phyloP scores from a whole-genome alignment of 1,284 basidiomycete genomes.

The Ganoderma leucocontextum region DNA sequence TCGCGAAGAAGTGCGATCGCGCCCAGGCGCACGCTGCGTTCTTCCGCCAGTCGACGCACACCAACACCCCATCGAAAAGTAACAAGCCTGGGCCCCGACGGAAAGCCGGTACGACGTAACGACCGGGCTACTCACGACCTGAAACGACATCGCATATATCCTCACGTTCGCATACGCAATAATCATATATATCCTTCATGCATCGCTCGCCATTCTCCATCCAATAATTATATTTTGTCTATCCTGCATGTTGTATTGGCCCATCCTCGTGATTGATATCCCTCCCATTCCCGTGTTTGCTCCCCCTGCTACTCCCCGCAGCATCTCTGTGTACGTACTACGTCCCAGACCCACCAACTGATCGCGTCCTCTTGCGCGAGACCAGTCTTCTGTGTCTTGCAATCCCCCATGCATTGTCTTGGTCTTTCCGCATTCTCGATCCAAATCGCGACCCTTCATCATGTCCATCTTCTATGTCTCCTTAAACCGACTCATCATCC shows the following conservation, averaged over 20 bases:
- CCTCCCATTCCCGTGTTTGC: background rate
- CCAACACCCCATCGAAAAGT: constrained; percentile 20
- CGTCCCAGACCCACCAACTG: background rate
- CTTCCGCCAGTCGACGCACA: constrained; percentile 37
- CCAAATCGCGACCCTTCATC: background rate
- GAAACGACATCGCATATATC: constrained; percentile 3
- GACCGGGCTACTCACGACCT: constrained; percentile 18
- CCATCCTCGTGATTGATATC: background rate
- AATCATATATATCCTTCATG: constrained; percentile 7
- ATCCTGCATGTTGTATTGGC: background rate
- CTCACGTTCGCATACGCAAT: background rate
- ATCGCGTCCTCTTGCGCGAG: no score
- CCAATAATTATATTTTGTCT: background rate
- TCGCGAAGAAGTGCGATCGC: constrained; percentile 70
- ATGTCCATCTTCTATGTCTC: background rate
- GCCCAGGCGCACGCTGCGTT: constrained; percentile 72
- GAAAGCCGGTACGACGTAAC: constrained; percentile 15
- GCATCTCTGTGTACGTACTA: background rate
- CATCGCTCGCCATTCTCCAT: background rate
- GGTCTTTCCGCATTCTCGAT: background rate
- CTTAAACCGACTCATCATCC: background rate
- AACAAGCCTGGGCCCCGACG: constrained; percentile 17
- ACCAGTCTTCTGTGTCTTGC: background rate
- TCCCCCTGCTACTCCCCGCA: background rate
- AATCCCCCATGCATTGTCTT: constrained; percentile 2